A percentile compares a stretch with the other conserved stretches of the same genome.
These are phyloP conservation scores for Insectozyma bohioensis DNA, from an alignment of 1,139 yeast genomes.

Conservation along the genomic window DNA sequence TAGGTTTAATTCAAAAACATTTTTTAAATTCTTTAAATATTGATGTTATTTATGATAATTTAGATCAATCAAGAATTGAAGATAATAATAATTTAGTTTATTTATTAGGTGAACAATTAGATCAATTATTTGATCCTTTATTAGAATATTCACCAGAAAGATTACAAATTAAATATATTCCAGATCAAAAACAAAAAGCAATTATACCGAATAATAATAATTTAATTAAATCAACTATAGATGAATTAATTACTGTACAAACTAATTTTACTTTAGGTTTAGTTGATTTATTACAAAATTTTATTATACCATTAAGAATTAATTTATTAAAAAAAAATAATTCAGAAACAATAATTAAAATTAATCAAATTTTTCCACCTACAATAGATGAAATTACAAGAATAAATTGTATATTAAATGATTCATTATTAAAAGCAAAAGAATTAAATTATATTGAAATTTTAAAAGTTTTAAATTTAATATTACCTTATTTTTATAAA, in stretches of 20 bases:
- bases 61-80: slow-evolving; percentile 33
- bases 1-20: slow-evolving; percentile 65
- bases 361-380: slow-evolving; percentile 85
- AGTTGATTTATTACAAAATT: slow-evolving; percentile 72
- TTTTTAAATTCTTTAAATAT: slow-evolving; percentile 54
- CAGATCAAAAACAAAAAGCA: slow-evolving; percentile 24
- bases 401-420: slow-evolving; percentile 80
- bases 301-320: slow-evolving; percentile 76
- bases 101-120: slow-evolving; percentile 73
- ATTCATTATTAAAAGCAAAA: slow-evolving; percentile 65
- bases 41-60: slow-evolving; percentile 71
- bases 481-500: slow-evolving; percentile 86
- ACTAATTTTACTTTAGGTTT: slow-evolving; percentile 70
- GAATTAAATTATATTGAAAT: slow-evolving; percentile 73
- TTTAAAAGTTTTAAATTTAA: slow-evolving; percentile 72
- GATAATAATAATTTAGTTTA: slow-evolving; percentile 77
- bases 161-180: slow-evolving; percentile 64
- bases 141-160: slow-evolving; percentile 91
- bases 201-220: slow-evolving; percentile 16
- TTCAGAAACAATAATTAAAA: slow-evolving; percentile 54
- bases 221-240: slow-evolving; percentile 47
- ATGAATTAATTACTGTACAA: slow-evolving; percentile 70
- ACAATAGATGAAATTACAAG: slow-evolving; percentile 92
- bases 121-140: slow-evolving; percentile 80
- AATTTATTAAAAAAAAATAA: slow-evolving; percentile 47